Conservation (phyloP, 495 filamentous ascomycete species). For the Neurospora sp. region DNA sequence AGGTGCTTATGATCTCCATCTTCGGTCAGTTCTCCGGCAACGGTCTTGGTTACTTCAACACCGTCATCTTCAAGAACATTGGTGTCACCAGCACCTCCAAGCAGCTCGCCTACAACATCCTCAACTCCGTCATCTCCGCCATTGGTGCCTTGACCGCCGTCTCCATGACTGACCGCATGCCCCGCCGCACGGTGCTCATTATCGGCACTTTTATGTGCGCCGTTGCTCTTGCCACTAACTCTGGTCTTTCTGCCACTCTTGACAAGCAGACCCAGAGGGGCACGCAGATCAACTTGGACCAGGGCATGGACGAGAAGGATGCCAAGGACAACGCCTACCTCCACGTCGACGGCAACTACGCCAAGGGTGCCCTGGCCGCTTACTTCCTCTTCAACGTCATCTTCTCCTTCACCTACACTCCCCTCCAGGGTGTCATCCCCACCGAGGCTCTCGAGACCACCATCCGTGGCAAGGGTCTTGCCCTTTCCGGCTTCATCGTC, state of each 20-base stretch:
- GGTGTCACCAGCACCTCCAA: constrained; percentile 20
- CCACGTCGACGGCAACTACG: constrained; percentile 26
- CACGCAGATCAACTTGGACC: neutral
- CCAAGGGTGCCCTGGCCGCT: constrained; percentile 33
- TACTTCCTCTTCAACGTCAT: constrained; percentile 52
- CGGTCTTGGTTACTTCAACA: constrained; percentile 34
- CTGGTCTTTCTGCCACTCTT: constrained; percentile 34
- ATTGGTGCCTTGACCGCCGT: constrained; percentile 36
- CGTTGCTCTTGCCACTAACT: constrained; percentile 38
- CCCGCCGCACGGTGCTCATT: constrained; percentile 34
- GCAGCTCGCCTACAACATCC: constrained; percentile 37
- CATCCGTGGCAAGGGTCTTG: constrained; percentile 41
- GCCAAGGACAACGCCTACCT: constrained; percentile 2
- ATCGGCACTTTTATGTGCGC: constrained; percentile 37
- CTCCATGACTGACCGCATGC: constrained; percentile 32
- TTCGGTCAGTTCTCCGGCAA: constrained; percentile 46
- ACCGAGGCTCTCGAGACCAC: constrained; percentile 43
- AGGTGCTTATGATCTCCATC: constrained; percentile 42
- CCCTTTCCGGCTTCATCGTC: constrained; percentile 33
- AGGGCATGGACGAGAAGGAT: neutral
- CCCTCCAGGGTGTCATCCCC: constrained; percentile 50
- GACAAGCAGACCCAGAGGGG: constrained; percentile 22
- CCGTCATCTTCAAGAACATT: constrained; percentile 23
- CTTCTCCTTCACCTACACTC: constrained; percentile 51
- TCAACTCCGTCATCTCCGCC: constrained; percentile 34